Conservation (phyloP, 202 grass and related monocot species). For the Elaeis oleifera region DNA sequence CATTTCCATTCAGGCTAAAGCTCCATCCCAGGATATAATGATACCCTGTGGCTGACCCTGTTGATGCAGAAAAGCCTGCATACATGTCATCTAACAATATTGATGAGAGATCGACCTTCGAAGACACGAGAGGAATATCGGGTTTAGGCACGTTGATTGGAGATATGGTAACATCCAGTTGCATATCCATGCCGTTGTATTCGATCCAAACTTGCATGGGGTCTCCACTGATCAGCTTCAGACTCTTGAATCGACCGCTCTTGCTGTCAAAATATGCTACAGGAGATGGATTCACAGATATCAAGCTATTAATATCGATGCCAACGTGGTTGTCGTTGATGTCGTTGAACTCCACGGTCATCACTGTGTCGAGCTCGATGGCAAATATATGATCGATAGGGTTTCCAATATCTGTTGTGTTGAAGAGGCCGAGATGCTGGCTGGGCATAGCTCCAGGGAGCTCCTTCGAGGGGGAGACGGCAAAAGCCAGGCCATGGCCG, state of each 20-base stretch:
- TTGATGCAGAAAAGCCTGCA: neutral
- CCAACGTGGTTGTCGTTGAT: neutral
- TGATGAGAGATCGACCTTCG: too few relatives aligned
- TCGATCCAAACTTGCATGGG: neutral
- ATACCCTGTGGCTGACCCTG: neutral
- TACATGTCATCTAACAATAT: too few relatives aligned
- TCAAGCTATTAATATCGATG: too few relatives aligned
- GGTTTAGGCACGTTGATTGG: too few relatives aligned
- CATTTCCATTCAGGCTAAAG: neutral
- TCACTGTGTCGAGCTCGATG: conserved; percentile 11
- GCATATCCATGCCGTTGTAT: neutral
- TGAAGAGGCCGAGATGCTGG: conserved; percentile 13
- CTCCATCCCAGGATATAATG: conserved; percentile 13
- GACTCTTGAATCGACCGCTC: too few relatives aligned
- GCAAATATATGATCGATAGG: neutral
- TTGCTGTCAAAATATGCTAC: too few relatives aligned
- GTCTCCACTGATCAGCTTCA: too few relatives aligned
- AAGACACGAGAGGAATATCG: too few relatives aligned
- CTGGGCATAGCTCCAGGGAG: neutral
- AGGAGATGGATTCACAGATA: too few relatives aligned
- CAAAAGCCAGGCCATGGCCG: conserved; percentile 9
- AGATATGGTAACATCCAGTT: too few relatives aligned
- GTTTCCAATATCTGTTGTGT: neutral
- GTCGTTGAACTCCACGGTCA: neutral
- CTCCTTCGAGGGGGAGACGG: neutral